Percentiles rank a stretch among this genome's conserved stretches.
Conservation (phyloP, 2,329 filamentous ascomycete genomes). For the Aspergillus sp. region DNA sequence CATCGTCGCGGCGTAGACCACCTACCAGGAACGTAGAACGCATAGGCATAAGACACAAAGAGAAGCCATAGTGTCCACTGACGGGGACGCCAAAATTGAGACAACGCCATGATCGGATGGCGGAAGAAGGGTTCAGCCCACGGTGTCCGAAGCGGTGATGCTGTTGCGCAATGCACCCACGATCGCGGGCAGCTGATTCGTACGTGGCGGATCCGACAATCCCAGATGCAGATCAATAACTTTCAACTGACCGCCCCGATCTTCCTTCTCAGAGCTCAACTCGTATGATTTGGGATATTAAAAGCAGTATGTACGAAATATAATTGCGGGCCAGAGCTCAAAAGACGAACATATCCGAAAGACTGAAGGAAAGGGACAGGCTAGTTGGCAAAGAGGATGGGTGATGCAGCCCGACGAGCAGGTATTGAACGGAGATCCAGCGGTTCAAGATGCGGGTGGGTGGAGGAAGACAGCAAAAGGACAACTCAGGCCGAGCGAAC, state of each 20-base stretch:
- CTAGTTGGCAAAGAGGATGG: not conserved
- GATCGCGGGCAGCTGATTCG: constrained; percentile 7
- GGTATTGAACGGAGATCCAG: constrained; percentile 4
- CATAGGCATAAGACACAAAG: constrained; percentile 57
- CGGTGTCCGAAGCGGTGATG: constrained; percentile 14
- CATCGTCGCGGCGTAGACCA: not conserved
- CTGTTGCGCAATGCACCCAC: constrained; percentile 14
- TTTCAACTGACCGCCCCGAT: constrained; percentile 5
- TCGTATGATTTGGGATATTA: not conserved
- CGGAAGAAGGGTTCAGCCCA: not conserved
- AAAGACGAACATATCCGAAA: constrained; percentile 1
- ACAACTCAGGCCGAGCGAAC: constrained; percentile 9
- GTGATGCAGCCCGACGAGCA: not conserved
- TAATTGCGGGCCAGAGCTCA: not conserved
- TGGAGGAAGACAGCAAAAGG: not conserved
- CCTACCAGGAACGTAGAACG: constrained; percentile 85
- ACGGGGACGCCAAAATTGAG: constrained; percentile 14
- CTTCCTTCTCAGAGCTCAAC: constrained; percentile 1
- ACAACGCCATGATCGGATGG: constrained; percentile 19
- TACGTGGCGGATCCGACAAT: constrained; percentile 23
- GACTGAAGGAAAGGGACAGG: not conserved
- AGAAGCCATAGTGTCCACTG: constrained; percentile 47
- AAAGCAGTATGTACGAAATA: not conserved
- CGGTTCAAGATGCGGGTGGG: constrained; percentile 4
- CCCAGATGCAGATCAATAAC: constrained; percentile 15